These are phyloP conservation scores for Coemansia sp. DNA, from an alignment of 192 early-diverging fungal genomes.

Conservation along the genomic window DNA sequence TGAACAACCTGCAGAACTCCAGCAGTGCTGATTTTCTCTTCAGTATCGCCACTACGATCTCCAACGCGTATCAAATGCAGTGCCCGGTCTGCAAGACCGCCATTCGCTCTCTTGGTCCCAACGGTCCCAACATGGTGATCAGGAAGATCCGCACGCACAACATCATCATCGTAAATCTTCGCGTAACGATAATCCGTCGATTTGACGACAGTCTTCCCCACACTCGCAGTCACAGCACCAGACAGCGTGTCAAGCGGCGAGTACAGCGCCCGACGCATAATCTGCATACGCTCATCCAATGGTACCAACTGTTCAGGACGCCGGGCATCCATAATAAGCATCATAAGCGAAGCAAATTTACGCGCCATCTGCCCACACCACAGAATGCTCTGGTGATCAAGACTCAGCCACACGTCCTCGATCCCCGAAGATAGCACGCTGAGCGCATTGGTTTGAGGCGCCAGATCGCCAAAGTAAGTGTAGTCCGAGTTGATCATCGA, in stretches of 20 bases:
- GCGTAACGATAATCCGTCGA: constrained; percentile 22
- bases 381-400: constrained; percentile 83
- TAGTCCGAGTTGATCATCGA: constrained; percentile 78
- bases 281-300: constrained; percentile 59
- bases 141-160: constrained; percentile 6
- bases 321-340: constrained; percentile 61
- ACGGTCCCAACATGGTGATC: constrained; percentile 10
- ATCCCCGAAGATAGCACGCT: constrained; percentile 75
- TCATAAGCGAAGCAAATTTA: constrained; percentile 58
- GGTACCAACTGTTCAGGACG: constrained; percentile 57
- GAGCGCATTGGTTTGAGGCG: constrained; percentile 68
- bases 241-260: constrained; percentile 52
- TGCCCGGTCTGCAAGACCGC: background rate
- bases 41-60: background rate
- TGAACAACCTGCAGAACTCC: constrained; percentile 25
- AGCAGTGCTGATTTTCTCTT: background rate
- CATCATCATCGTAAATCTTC: constrained; percentile 6
- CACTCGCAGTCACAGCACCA: background rate
- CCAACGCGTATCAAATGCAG: background rate
- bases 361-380: constrained; percentile 90
- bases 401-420: constrained; percentile 82
- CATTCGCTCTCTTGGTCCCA: background rate
- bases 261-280: constrained; percentile 58
- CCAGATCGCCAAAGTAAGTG: constrained; percentile 62
- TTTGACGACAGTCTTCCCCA: background rate